A percentile compares a stretch with the other conserved stretches of the same genome.
phyloP scores from a whole-genome alignment of 2,329 filamentous ascomycete species.

The Chaetomium strumarium region DNA sequence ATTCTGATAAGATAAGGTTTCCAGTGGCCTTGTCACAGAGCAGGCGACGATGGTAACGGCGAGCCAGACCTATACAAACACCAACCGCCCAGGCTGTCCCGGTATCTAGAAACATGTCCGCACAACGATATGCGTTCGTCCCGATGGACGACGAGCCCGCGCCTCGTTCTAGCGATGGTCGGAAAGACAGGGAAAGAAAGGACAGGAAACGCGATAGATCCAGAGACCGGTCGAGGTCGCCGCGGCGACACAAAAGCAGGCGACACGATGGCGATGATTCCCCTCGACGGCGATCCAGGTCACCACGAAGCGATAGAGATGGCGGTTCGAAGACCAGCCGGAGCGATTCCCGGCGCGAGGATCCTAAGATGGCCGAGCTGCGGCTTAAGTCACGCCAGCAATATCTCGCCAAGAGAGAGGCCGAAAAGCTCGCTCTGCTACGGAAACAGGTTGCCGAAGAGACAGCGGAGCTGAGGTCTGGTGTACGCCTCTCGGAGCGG shows the following conservation, averaged over 20 bases:
- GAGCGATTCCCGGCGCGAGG: constrained; percentile 28
- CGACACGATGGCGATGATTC: constrained; percentile 30
- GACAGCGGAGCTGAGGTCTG: constrained; percentile 70
- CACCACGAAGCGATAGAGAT: constrained; percentile 31
- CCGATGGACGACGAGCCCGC: constrained; percentile 62
- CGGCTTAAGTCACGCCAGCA: constrained; percentile 81
- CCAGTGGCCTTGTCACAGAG: not conserved
- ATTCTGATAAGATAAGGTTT: constrained; percentile 19
- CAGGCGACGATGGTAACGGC: too few relatives aligned
- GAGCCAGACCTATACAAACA: not conserved
- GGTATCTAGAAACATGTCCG: constrained; percentile 26
- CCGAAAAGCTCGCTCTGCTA: constrained; percentile 77
- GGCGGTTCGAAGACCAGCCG: constrained; percentile 60
- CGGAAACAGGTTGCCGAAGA: constrained; percentile 89
- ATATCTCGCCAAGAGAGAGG: constrained; percentile 88
- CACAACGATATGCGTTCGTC: constrained; percentile 60
- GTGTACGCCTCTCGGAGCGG: constrained; percentile 64
- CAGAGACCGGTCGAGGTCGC: constrained; percentile 22
- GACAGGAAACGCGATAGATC: constrained; percentile 32
- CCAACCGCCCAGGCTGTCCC: not conserved
- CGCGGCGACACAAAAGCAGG: constrained; percentile 32
- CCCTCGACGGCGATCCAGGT: constrained; percentile 27
- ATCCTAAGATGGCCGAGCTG: constrained; percentile 70
- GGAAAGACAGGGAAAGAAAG: constrained; percentile 42
- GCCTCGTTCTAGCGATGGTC: constrained; percentile 36